Evolutionary conservation across 768 basidiomycete species (phyloP).

Genomic region (Lanmaoa pseudosensibilis): DNA sequence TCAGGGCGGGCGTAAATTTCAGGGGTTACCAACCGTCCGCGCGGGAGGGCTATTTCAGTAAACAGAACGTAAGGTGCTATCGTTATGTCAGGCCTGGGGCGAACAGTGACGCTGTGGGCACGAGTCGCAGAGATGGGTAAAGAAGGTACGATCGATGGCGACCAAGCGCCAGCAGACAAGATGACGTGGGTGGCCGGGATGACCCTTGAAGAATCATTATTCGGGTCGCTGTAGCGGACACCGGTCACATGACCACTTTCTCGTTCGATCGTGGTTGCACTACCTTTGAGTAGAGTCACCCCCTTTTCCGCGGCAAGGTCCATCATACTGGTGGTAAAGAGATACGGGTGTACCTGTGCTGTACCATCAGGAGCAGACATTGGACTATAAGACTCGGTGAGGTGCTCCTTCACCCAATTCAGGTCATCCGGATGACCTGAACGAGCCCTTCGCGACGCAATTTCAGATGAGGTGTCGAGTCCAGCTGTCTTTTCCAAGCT

Average conservation of each 20-base stretch:
- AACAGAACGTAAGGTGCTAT: slow-evolving; percentile 82
- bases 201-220: slow-evolving; percentile 27
- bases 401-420: slow-evolving; percentile 52
- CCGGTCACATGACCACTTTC: slow-evolving; percentile 45
- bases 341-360: slow-evolving; percentile 76
- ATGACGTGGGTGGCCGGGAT: slow-evolving; percentile 68
- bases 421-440: slow-evolving; percentile 52
- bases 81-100: slow-evolving; percentile 40
- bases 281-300: slow-evolving; percentile 46
- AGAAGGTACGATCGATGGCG: slow-evolving; percentile 53
- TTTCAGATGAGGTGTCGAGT: slow-evolving; percentile 25
- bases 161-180: slow-evolving; percentile 88
- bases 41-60: slow-evolving; percentile 61
- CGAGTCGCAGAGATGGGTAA: slow-evolving; percentile 65
- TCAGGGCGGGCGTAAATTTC: slow-evolving; percentile 75
- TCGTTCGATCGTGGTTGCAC: slow-evolving; percentile 47
- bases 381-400: slow-evolving; percentile 60
- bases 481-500: slow-evolving; percentile 59
- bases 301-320: slow-evolving; percentile 59
- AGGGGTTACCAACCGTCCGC: slow-evolving; percentile 42
- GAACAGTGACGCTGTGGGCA: slow-evolving; percentile 73
- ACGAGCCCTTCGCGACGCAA: slow-evolving; percentile 16
- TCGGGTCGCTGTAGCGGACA: slow-evolving; percentile 39
- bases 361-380: slow-evolving; percentile 56
- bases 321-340: slow-evolving; percentile 73